Conservation (phyloP, 2,329 filamentous ascomycete species). For the Microsporum ferrugineum region DNA sequence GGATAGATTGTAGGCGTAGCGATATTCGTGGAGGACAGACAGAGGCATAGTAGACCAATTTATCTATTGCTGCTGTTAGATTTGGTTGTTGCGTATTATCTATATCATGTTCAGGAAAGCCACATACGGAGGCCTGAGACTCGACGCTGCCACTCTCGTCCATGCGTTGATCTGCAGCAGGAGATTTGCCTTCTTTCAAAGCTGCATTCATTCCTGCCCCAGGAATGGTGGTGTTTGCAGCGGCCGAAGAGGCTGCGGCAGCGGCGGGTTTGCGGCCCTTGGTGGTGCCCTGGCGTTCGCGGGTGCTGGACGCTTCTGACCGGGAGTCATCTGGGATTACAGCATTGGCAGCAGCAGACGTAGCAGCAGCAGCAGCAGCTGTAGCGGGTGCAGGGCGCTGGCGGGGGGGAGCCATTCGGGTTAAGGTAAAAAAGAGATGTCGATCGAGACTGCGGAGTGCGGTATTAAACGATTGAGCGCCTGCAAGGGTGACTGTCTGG, state of each 20-base stretch:
- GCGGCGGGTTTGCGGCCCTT: slow-evolving; percentile 25
- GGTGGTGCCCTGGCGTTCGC: slow-evolving; percentile 24
- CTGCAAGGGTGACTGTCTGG: background rate
- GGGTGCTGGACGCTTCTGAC: slow-evolving; percentile 38
- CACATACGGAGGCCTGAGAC: slow-evolving; percentile 1
- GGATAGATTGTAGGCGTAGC: slow-evolving; percentile 37
- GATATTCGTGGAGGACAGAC: slow-evolving; percentile 38
- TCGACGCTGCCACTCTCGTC: background rate
- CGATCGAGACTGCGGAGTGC: background rate
- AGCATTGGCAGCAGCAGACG: background rate
- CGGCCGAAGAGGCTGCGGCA: slow-evolving; percentile 20
- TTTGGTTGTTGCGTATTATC: slow-evolving; percentile 10
- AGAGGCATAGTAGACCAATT: slow-evolving; percentile 34
- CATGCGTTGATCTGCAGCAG: background rate
- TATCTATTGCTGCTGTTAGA: slow-evolving; percentile 23
- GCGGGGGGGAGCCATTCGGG: slow-evolving; percentile 25
- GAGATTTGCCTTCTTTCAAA: background rate
- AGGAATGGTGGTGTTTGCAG: slow-evolving; percentile 12
- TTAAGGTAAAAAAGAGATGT: background rate
- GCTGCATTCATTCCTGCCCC: background rate
- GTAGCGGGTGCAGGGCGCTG: slow-evolving; percentile 26
- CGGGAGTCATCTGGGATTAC: slow-evolving; percentile 35
- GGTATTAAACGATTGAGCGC: background rate
- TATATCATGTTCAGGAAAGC: background rate
- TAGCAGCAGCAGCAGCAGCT: background rate